A percentile compares a stretch with the other conserved stretches of the same genome.
Conservation (phyloP, 768 basidiomycete genomes). For the Collybia sp. region DNA sequence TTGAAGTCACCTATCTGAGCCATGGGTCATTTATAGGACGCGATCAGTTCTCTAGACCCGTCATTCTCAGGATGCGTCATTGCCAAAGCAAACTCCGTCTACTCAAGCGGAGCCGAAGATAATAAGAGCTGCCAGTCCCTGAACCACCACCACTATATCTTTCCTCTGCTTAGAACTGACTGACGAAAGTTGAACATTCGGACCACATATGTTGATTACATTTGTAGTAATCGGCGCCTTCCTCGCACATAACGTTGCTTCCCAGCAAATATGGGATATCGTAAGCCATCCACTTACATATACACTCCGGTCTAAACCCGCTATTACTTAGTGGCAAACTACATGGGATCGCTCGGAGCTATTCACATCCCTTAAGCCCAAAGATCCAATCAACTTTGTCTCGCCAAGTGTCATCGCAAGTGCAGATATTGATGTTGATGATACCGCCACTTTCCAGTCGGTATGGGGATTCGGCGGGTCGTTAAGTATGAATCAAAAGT, state of each 20-base stretch:
- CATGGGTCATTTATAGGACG: no score
- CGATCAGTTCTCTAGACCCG: no score
- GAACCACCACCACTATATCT: no score
- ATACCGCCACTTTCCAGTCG: slow-evolving; percentile 47
- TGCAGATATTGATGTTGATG: slow-evolving; percentile 59
- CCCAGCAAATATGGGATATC: slow-evolving; percentile 52
- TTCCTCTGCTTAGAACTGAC: no score
- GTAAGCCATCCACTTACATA: slow-evolving; percentile 23
- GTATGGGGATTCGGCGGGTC: slow-evolving; percentile 63
- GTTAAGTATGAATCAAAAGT: slow-evolving; percentile 39
- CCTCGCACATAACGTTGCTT: slow-evolving; percentile 19
- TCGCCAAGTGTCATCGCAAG: slow-evolving; percentile 45
- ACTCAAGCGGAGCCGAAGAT: no score
- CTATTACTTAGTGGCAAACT: slow-evolving; percentile 46
- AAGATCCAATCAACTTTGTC: slow-evolving; percentile 48
- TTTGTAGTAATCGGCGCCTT: slow-evolving; percentile 6
- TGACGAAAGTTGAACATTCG: no score
- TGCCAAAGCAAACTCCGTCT: no score
- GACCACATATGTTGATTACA: no score
- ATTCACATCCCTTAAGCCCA: slow-evolving; percentile 41
- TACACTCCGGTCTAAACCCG: background rate
- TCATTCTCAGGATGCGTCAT: no score
- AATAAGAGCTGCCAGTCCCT: no score
- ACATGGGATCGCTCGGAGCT: slow-evolving; percentile 43
- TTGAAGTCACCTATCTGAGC: no score